Conservation (phyloP, 2,329 filamentous ascomycete species). For the Lachnellula cervina region DNA sequence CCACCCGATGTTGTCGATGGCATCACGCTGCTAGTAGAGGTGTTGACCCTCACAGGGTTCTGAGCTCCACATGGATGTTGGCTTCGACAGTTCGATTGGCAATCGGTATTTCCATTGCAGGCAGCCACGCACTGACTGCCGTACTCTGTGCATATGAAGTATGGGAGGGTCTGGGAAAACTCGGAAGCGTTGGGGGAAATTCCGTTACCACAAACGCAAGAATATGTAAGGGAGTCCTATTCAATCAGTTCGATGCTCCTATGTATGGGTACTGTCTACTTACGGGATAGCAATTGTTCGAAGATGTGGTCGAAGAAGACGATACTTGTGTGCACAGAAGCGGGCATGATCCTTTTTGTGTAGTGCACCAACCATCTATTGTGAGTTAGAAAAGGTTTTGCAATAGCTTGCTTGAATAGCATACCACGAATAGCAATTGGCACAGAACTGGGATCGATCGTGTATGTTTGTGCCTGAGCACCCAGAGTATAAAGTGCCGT, state of each 20-base stretch:
- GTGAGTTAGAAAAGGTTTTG: conserved; percentile 17
- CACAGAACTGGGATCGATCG: conserved; percentile 59
- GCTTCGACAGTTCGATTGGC: conserved; percentile 54
- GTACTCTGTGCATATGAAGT: conserved; percentile 69
- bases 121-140: conserved; percentile 59
- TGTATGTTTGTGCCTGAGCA: conserved; percentile 46
- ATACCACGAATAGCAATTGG: conserved; percentile 38
- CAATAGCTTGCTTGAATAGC: not conserved
- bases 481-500: conserved; percentile 42
- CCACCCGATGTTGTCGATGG: conserved; percentile 39
- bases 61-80: conserved; percentile 70
- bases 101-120: conserved; percentile 55
- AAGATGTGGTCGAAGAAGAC: conserved; percentile 40
- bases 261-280: conserved; percentile 20
- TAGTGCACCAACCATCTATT: conserved; percentile 59
- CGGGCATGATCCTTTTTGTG: conserved; percentile 61
- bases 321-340: conserved; percentile 64
- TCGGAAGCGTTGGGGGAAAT: conserved; percentile 66
- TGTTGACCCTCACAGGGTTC: conserved; percentile 56
- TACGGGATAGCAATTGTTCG: conserved; percentile 67
- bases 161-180: conserved; percentile 74
- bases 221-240: conserved; percentile 58
- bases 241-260: not conserved
- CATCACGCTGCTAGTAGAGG: conserved; percentile 39
- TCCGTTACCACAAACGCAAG: conserved; percentile 66